phyloP scores from a whole-genome alignment of 208 protist genomes.

The Wallacemonas sp. region DNA sequence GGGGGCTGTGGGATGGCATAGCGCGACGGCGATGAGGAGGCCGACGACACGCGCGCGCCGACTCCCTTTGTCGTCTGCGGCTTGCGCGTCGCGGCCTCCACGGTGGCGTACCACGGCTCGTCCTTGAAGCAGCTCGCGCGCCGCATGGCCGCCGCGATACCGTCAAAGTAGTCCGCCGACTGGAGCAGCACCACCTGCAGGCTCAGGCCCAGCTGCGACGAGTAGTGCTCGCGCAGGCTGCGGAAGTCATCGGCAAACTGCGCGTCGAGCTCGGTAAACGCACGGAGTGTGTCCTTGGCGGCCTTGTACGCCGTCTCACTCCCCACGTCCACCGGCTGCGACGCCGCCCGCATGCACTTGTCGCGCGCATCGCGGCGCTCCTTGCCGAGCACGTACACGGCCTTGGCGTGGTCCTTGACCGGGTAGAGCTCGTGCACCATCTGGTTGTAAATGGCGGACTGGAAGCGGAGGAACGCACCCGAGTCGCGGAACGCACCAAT shows the following conservation, averaged over 20 bases:
- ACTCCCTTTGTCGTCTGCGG: background rate
- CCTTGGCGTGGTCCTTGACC: slow-evolving; percentile 9
- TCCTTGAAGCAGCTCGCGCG: background rate
- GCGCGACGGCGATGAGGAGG: too few species aligned
- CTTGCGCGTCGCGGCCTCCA: background rate
- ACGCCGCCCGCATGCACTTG: background rate
- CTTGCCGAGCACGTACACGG: slow-evolving; percentile 4
- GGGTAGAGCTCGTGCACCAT: background rate
- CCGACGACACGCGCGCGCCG: too few species aligned
- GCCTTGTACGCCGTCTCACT: background rate
- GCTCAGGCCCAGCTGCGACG: slow-evolving; percentile 2
- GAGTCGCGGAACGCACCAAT: slow-evolving; percentile 8
- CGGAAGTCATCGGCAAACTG: slow-evolving; percentile 2
- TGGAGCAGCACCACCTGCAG: background rate
- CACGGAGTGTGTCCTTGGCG: background rate
- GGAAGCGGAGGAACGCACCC: background rate
- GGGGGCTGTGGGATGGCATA: background rate
- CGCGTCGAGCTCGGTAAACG: background rate
- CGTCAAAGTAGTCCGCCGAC: slow-evolving; percentile 11
- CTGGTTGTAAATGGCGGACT: background rate
- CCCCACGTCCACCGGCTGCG: background rate
- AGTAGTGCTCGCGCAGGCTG: slow-evolving; percentile 9
- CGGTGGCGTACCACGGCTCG: slow-evolving; percentile 1
- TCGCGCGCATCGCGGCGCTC: slow-evolving; percentile 9
- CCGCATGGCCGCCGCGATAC: slow-evolving; percentile 8